phyloP scores from a whole-genome alignment of 1,284 basidiomycete genomes.

The Xerocomus minutiporus region DNA sequence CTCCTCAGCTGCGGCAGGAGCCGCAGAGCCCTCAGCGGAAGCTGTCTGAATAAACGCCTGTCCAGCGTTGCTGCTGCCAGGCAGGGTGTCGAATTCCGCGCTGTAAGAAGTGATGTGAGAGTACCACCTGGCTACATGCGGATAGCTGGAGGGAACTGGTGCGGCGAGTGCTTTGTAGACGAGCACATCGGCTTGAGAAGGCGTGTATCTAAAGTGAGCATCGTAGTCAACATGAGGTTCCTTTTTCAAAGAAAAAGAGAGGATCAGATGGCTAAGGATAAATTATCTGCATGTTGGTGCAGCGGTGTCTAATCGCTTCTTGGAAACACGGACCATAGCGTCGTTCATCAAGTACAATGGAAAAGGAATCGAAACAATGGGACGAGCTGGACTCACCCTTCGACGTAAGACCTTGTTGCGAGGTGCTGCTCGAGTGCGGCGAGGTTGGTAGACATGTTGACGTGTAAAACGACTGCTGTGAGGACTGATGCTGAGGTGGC shows the following conservation, averaged over 20 bases:
- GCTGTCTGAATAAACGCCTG: conserved; percentile 62
- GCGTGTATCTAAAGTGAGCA: conserved; percentile 66
- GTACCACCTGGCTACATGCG: conserved; percentile 91
- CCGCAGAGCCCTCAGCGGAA: conserved; percentile 39
- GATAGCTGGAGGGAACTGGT: conserved; percentile 65
- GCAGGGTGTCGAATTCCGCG: conserved; percentile 71
- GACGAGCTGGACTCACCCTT: conserved; percentile 66
- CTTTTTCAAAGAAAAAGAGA: conserved; percentile 14
- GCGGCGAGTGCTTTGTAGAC: conserved; percentile 79
- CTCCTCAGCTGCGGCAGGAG: conserved; percentile 75
- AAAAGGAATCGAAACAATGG: conserved; percentile 2
- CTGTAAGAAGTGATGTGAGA: conserved; percentile 87
- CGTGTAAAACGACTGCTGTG: conserved; percentile 15
- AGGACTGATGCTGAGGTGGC: conserved; percentile 21
- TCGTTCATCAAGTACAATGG: conserved; percentile 63
- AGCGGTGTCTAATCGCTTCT: conserved; percentile 98
- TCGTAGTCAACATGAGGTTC: conserved; percentile 11
- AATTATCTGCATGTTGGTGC: conserved; percentile 75
- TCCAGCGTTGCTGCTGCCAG: conserved; percentile 83
- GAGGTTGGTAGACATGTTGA: conserved; percentile 69
- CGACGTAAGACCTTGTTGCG: conserved; percentile 80
- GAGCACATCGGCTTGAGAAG: conserved; percentile 95
- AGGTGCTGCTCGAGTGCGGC: conserved; percentile 83
- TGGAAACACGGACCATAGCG: conserved; percentile 99
- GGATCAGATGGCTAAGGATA: conserved; percentile 84